phyloP scores from a whole-genome alignment of 1,139 yeast genomes.

The Sugiyamaella novakii region DNA sequence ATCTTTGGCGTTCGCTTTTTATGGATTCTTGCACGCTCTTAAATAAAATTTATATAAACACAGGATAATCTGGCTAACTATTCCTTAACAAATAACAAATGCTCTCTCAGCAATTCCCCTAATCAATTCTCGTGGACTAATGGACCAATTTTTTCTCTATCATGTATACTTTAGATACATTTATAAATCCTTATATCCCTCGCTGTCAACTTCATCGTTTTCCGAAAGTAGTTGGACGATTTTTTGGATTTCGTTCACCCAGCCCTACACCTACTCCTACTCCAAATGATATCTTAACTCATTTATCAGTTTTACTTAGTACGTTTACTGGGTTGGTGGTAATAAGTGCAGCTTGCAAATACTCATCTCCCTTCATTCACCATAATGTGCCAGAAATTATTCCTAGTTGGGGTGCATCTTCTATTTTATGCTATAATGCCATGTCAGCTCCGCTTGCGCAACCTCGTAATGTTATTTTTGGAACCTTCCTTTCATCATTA shows the following conservation, averaged over 20 bases:
- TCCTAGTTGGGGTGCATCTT: slow-evolving; percentile 66
- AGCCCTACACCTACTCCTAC: slow-evolving; percentile 2
- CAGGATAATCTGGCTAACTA: too few species aligned
- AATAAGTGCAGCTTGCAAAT: slow-evolving; percentile 55
- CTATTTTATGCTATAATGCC: slow-evolving; percentile 62
- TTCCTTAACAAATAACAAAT: too few species aligned
- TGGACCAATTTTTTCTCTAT: too few species aligned
- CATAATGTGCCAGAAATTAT: slow-evolving; percentile 57
- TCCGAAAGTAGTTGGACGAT: slow-evolving; percentile 29
- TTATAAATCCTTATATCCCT: slow-evolving; percentile 23
- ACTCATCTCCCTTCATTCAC: slow-evolving; percentile 50
- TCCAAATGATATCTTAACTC: slow-evolving; percentile 14
- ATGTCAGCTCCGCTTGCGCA: slow-evolving; percentile 63
- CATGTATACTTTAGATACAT: slow-evolving; percentile 12
- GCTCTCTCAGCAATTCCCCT: too few species aligned
- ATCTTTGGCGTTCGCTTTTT: too few species aligned
- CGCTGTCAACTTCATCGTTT: slow-evolving; percentile 30
- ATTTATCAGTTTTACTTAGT: slow-evolving; percentile 30
- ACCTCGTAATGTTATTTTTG: slow-evolving; percentile 61
- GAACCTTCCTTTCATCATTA: slow-evolving; percentile 57
- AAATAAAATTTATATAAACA: too few species aligned
- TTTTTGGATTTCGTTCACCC: slow-evolving; percentile 27
- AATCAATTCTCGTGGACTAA: too few species aligned
- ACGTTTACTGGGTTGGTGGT: slow-evolving; percentile 57
- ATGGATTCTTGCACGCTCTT: too few species aligned